Conservation (phyloP, 345 rosid species). For the Gossypium mustelinum region DNA sequence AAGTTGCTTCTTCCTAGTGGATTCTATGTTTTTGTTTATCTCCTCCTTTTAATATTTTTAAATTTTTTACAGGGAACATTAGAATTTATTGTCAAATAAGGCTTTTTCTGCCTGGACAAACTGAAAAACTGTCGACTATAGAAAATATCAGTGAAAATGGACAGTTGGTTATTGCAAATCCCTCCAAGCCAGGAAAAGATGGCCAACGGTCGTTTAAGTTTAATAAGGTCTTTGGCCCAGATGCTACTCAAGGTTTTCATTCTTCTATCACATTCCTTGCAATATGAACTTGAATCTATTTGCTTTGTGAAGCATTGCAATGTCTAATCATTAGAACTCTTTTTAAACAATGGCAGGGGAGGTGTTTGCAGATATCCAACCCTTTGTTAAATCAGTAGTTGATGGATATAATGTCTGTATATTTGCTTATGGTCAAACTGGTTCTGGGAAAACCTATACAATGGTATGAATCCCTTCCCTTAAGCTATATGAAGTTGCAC, state of each 20-base stretch:
- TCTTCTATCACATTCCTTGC: constrained; percentile 3
- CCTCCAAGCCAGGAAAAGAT: constrained; percentile 74
- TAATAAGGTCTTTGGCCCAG: constrained; percentile 68
- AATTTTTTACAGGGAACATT: constrained; percentile 26
- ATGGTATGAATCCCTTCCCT: constrained; percentile 45
- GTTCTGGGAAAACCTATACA: constrained; percentile 92
- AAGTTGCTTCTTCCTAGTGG: not conserved
- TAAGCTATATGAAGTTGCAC: not conserved
- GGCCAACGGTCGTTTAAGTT: constrained; percentile 63
- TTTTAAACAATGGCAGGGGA: constrained; percentile 50
- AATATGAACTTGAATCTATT: constrained; percentile 3
- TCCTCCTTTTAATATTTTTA: not conserved
- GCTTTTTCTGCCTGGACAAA: not conserved
- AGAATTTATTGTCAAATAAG: not conserved
- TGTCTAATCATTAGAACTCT: constrained; percentile 12
- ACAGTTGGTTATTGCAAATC: constrained; percentile 62
- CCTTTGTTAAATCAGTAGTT: constrained; percentile 65
- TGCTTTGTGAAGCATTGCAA: constrained; percentile 6
- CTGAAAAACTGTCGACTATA: constrained; percentile 42
- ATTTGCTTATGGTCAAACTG: constrained; percentile 99
- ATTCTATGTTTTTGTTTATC: not conserved
- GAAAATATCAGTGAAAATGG: constrained; percentile 76
- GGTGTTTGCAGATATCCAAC: constrained; percentile 69
- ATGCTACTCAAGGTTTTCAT: constrained; percentile 72
- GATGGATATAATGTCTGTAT: constrained; percentile 91